Base-by-base conservation (phyloP, 495 filamentous ascomycete genomes). In the Bryoglossum gracile region DNA sequence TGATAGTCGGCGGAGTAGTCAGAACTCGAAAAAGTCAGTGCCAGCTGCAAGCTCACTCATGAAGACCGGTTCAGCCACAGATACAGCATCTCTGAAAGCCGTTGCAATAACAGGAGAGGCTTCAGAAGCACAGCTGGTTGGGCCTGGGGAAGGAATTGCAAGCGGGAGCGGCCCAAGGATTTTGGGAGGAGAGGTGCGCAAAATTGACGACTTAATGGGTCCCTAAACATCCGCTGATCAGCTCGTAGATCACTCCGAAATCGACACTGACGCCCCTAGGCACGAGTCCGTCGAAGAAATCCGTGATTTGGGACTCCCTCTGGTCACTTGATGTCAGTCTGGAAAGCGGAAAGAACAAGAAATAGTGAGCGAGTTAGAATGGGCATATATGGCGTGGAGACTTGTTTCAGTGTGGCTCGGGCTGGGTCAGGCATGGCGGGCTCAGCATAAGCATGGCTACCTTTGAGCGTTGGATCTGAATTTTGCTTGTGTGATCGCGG, bases 1-100 rank as follows among this genome's bases (percentile, higher is more conserved):
- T 8, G 89, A 96, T 62, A 94, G 86, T 64, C 80, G 90, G 32
- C 81, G 90, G 19, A 91, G 87, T 57, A 95, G 89, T 62, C 82
- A 83, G 26, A 82, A 75, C 51, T 91, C 84, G 37, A 87, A 80
- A 65, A 88, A 87, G 57, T 82, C 47, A 1, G 34, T 52, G 9
- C 30, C 59, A 51, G 43, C 39, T 41, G 50, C 47, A 2, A 51
- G 36, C 70, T 66, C 39, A 62, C 70, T 37, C 18, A 26, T 53
- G 13, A 51, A 52, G 16, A 58, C 61, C 10, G 52, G 52, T 17
- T 53, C 57, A 35, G 34, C 60, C 2, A 40, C 47, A 9, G 50
- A 57, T 23, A 28, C 34, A n/a, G 43, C 40, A 37, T 53, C 37
- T 19, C 53, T 60, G 32, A 53, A 57, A 24, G 35, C 41, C 8